Evolutionary conservation across 768 basidiomycete species (phyloP), one percentile per base, ranked within the genome.

Genomic region (Kwoniella sp.): DNA sequence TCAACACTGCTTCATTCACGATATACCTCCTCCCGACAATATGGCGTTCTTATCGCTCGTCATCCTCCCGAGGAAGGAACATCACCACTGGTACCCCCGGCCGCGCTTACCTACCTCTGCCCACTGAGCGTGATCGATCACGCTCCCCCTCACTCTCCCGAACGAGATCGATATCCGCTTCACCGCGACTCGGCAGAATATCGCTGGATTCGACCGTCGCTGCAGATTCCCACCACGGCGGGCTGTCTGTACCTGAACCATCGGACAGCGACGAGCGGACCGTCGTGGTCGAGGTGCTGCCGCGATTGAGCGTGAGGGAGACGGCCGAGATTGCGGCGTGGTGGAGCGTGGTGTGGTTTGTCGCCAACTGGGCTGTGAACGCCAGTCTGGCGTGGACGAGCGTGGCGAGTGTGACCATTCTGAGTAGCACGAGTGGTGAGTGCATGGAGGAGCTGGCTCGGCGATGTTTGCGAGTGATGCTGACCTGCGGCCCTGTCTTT

Each of bases 321-420:
- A 98, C 95, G 0, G 84, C 84, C 6, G 74, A 80, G 32, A 79
- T 99, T 11, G 89, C 93, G 3, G 76, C 82, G 5, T 74, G 79
- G 44, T 98, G 96, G 74, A 89, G 86, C 71, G 79, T 88, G 52
- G 77, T 93, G 29, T 99, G 92, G 75, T 95, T 99, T 65, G 77
- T 84, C 31, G 93, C 93, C 11, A 98, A 98, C 67, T 98, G 91
- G 89, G 73, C 83, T 10, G 77, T 93, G 26, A 95, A 92, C 69
- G 85, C 84, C 0, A 79, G 87, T 17, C 78, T 98, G 38, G 84
- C 82, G 26, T 87, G 85, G 69, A 98, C 93, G 1, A 89, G 85
- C 63, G 92, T 96, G n/a, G 88, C 89, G 2, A 93, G 89, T 71
- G 83, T 88, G 17, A 95, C 92, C 3, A 85, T 96, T 31, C 74